A percentile compares a stretch with the other conserved stretches of the same genome.
Evolutionary conservation across 768 basidiomycete genomes (phyloP).

Genomic region (Cystobasidium onofrii): DNA sequence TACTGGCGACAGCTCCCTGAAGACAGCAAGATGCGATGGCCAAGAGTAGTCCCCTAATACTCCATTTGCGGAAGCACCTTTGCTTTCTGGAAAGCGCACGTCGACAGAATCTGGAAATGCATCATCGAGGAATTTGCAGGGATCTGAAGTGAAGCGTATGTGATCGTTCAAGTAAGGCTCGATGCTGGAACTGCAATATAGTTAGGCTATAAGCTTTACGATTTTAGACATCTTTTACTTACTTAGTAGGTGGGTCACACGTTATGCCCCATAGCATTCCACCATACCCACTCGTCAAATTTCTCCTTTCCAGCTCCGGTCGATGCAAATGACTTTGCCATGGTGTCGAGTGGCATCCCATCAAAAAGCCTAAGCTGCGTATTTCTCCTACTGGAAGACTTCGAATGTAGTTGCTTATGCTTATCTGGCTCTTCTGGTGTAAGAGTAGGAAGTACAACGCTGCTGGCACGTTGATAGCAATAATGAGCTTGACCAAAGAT

Average conservation of each 20-base stretch:
- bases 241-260: constrained; percentile 88
- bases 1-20: constrained; percentile 55
- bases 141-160: constrained; percentile 67
- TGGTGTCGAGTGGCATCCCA: constrained; percentile 95
- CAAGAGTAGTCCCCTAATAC: constrained; percentile 63
- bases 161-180: constrained; percentile 68
- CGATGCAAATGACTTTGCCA: constrained; percentile 81
- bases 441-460: constrained; percentile 45
- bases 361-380: constrained; percentile 63
- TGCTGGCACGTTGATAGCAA: constrained; percentile 18
- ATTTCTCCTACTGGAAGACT: constrained; percentile 54
- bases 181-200: constrained; percentile 50
- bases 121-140: constrained; percentile 56
- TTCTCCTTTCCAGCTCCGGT: constrained; percentile 52
- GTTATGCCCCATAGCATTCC: constrained; percentile 71
- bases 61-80: not conserved
- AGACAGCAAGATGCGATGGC: constrained; percentile 74
- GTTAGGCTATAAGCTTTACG: not conserved
- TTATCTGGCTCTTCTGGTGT: constrained; percentile 71
- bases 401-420: constrained; percentile 63
- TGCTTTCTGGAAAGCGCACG: constrained; percentile 52
- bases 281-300: not conserved
- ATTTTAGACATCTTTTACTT: constrained; percentile 44
- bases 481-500: constrained; percentile 28
- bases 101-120: constrained; percentile 64